These are phyloP conservation scores for Sanguinoderma infundibulare DNA, from an alignment of 1,284 basidiomycete genomes.

Conservation along the genomic window DNA sequence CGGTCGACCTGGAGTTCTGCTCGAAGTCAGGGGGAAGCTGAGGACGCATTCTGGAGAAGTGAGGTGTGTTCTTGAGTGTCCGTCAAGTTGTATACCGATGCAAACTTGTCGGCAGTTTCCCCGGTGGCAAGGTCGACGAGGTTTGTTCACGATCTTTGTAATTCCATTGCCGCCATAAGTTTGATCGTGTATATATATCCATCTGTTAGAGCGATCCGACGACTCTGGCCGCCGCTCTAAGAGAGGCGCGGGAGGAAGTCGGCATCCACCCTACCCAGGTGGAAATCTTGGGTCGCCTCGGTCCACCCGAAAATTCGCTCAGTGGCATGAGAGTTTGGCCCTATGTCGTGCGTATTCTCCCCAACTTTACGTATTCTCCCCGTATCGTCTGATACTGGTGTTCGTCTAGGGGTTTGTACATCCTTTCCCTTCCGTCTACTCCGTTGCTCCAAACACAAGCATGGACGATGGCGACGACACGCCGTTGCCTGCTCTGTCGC, in stretches of 20 bases:
- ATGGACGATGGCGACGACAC: conserved; percentile 40
- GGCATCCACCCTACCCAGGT: conserved; percentile 61
- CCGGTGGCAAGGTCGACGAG: conserved; percentile 74
- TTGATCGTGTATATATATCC: too few species aligned
- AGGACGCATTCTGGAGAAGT: conserved; percentile 81
- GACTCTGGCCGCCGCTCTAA: conserved; percentile 59
- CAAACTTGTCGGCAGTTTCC: conserved; percentile 57
- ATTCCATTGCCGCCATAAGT: too few species aligned
- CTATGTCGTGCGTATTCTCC: conserved; percentile 60
- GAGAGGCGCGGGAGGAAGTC: conserved; percentile 78
- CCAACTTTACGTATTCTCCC: background rate
- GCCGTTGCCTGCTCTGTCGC: conserved; percentile 63
- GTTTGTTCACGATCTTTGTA: conserved; percentile 39
- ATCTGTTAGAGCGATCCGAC: conserved; percentile 56
- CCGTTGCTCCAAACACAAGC: conserved; percentile 10
- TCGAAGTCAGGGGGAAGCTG: conserved; percentile 74
- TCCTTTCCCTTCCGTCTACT: conserved; percentile 6
- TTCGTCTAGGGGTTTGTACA: conserved; percentile 63
- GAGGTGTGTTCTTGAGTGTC: conserved; percentile 50
- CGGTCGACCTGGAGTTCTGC: conserved; percentile 64
- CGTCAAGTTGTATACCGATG: background rate
- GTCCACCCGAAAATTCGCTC: conserved; percentile 64
- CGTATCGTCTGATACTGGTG: background rate
- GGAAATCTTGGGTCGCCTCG: conserved; percentile 67
- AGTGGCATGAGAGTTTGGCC: conserved; percentile 72